phyloP scores from a whole-genome alignment of 768 basidiomycete genomes.

The Trametes villosa region DNA sequence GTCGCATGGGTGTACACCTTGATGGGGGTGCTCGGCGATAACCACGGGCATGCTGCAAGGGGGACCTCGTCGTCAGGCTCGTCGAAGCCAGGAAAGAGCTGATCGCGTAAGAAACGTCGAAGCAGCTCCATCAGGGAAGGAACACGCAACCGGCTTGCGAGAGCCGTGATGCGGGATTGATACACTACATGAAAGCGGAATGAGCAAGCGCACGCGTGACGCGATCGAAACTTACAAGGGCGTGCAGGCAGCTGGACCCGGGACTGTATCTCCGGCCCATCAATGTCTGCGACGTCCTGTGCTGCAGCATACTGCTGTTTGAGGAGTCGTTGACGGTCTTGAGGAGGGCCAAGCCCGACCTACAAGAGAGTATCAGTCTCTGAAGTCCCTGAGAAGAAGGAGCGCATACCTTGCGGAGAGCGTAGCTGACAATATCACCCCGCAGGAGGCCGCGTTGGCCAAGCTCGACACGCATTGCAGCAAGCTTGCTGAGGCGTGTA shows the following conservation, averaged over 20 bases:
- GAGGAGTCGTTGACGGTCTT: too few species aligned
- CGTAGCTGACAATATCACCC: conserved; percentile 2
- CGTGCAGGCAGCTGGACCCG: too few species aligned
- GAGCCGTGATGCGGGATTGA: too few species aligned
- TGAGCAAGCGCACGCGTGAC: too few species aligned
- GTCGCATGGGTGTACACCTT: neutral
- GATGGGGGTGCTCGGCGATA: neutral
- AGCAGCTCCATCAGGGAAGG: neutral
- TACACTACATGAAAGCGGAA: neutral
- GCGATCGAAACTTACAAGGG: too few species aligned
- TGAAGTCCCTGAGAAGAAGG: too few species aligned
- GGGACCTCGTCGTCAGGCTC: neutral
- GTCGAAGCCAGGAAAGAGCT: neutral
- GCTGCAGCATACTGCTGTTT: too few species aligned
- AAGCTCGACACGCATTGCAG: conserved; percentile 12
- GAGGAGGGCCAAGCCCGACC: too few species aligned
- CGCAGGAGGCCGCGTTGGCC: conserved; percentile 11
- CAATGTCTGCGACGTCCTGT: too few species aligned
- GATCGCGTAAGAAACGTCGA: neutral
- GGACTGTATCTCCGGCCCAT: too few species aligned
- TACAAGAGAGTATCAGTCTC: neutral
- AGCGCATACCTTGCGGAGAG: neutral
- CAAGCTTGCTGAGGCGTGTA: conserved; percentile 12
- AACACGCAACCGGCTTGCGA: neutral
- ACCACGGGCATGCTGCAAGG: neutral